A percentile compares a stretch with the other conserved stretches of the same genome.
Conservation (phyloP, 106 monocot genomes). For the Amphibolis antarctica region DNA sequence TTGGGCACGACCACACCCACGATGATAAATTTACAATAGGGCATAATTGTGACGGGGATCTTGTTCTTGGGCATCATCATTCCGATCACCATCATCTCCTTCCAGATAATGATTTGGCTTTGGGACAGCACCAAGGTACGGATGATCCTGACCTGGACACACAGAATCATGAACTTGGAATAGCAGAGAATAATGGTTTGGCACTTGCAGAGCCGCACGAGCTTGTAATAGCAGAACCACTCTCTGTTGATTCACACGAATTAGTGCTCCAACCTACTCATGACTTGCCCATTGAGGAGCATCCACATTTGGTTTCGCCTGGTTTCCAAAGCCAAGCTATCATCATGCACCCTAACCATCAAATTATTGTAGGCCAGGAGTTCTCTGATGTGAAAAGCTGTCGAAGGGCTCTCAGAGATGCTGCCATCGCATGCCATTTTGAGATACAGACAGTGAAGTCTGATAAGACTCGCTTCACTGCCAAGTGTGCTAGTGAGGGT, state of each 20-base stretch:
- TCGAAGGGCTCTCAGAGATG: conserved; percentile 65
- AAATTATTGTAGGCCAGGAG: conserved; percentile 77
- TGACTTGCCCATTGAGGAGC: conserved; percentile 28
- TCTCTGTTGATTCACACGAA: conserved; percentile 52
- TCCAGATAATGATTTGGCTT: conserved; percentile 23
- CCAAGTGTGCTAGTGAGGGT: conserved; percentile 73
- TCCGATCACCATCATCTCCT: conserved; percentile 19
- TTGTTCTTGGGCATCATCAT: conserved; percentile 30
- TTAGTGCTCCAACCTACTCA: conserved; percentile 43
- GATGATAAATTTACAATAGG: conserved; percentile 22
- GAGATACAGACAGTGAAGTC: conserved; percentile 98
- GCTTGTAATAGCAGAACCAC: conserved; percentile 34
- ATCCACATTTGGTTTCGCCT: conserved; percentile 29
- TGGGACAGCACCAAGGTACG: conserved; percentile 35
- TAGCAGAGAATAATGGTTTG: conserved; percentile 62
- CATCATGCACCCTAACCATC: conserved; percentile 29
- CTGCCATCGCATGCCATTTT: conserved; percentile 91
- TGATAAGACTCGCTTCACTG: conserved; percentile 91
- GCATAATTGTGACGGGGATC: conserved; percentile 23
- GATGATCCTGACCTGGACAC: conserved; percentile 17
- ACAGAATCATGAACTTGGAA: conserved; percentile 18
- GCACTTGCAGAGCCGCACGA: conserved; percentile 53
- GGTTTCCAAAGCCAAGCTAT: conserved; percentile 45
- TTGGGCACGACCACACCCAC: conserved; percentile 33
- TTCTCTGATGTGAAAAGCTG: conserved; percentile 91